A percentile compares a stretch with the other conserved stretches of the same genome.
phyloP scores from a whole-genome alignment of 2,329 filamentous ascomycete genomes.

The Coniochaeta hoffmannii region DNA sequence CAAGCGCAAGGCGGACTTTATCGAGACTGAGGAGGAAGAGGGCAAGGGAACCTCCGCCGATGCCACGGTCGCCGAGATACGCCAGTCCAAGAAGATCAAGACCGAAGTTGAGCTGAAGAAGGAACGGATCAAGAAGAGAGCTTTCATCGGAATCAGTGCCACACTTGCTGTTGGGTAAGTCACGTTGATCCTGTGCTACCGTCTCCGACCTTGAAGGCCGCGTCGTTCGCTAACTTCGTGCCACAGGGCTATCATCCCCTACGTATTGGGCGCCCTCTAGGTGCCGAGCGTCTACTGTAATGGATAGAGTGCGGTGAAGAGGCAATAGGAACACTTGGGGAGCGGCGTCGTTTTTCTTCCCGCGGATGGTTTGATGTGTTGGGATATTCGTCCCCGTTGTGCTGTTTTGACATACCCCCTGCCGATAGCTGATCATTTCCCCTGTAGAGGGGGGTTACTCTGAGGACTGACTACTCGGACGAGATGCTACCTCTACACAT shows the following conservation, averaged over 20 bases:
- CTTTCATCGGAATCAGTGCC: conserved; percentile 77
- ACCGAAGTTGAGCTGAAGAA: conserved; percentile 76
- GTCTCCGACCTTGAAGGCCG: neutral
- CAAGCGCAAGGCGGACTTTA: conserved; percentile 71
- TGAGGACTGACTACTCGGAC: no score
- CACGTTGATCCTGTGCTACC: neutral
- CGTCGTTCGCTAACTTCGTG: conserved; percentile 4
- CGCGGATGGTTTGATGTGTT: neutral
- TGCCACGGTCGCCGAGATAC: conserved; percentile 14
- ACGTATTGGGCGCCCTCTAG: neutral
- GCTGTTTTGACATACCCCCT: neutral
- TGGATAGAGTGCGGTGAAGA: neutral
- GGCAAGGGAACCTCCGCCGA: conserved; percentile 24
- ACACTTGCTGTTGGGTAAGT: conserved; percentile 88
- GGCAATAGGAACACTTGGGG: neutral
- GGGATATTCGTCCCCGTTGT: neutral
- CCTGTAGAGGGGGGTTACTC: neutral
- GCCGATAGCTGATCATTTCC: neutral
- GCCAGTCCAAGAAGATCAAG: conserved; percentile 62
- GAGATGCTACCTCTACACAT: neutral
- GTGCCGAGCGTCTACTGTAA: neutral
- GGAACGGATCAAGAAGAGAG: conserved; percentile 78
- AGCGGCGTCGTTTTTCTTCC: neutral
- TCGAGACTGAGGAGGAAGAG: conserved; percentile 57
- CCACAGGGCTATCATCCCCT: conserved; percentile 1